These are phyloP conservation scores for Dictyostelium capitatum DNA, from an alignment of 78 protist genomes.

Conservation along the genomic window DNA sequence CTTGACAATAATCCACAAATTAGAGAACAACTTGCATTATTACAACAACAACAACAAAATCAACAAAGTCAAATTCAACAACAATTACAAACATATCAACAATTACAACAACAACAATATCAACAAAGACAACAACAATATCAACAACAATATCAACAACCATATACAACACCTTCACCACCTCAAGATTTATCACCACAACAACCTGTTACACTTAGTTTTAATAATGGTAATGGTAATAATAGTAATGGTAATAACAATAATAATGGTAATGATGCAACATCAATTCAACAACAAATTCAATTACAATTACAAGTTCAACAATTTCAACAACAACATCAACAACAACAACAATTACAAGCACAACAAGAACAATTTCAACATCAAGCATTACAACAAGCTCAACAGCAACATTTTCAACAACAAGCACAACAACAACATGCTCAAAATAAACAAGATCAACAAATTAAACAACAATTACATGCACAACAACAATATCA, in stretches of 20 bases:
- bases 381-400: neutral
- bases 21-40: constrained; percentile 15
- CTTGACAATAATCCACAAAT: constrained; percentile 20
- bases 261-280: neutral
- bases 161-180: neutral
- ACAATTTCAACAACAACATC: constrained; percentile 9
- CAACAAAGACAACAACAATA: constrained; percentile 34
- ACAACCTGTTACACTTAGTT: too few relatives aligned
- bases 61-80: constrained; percentile 35
- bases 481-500: constrained; percentile 19
- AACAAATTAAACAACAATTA: constrained; percentile 1
- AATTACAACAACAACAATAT: constrained; percentile 44
- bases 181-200: neutral
- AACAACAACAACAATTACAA: constrained; percentile 30
- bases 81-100: constrained; percentile 8
- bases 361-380: constrained; percentile 33
- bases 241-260: neutral
- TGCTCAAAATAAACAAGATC: neutral
- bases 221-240: too few relatives aligned
- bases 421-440: constrained; percentile 6
- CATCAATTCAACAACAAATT: constrained; percentile 9
- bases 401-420: neutral
- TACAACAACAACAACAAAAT: constrained; percentile 46
- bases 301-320: constrained; percentile 18
- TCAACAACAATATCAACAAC: constrained; percentile 34